Base-by-base conservation (phyloP, 2,329 filamentous ascomycete species). In the Ophiostoma sp. region DNA sequence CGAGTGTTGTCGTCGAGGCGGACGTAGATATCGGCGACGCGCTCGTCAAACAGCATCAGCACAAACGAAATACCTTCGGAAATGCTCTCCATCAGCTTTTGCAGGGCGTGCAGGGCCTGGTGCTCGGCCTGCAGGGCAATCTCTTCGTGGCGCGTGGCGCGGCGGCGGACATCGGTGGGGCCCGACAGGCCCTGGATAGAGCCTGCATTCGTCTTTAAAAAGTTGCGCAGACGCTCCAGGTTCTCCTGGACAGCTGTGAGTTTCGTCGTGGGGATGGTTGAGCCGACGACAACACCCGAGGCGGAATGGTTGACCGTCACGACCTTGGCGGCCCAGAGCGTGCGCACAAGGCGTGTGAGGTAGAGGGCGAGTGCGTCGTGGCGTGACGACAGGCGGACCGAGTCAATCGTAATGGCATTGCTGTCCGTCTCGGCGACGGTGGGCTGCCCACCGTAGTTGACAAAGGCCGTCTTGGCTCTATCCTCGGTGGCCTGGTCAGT, bases 51-150 rank as follows among this genome's bases (percentile, higher is more conserved):
- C 0, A 99, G 87, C 80, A 98, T 96, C 28, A 95, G 87, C 3
- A 98, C 94, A 78, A 99, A 99, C 0, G 95, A 97, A 70, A 99
- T 97, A 3, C 96, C 96, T 81, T 99, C 96, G 8, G 96, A 95
- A 52, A 98, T 96, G 80, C 94, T 94, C 72, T 92, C 91, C 81
- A 98, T 93, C 31, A 99, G 86, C 76, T 92, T 91, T 75, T 97
- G 89, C 68, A 99, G 85, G 1, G 94, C 94, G 79, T 96, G 92
- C 76, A 99, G 87, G 12, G 95, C 95, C 78, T 97, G 93, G 80
- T 99, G 95, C 81, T 99, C 96, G 17, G 94, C 95, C 81, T 98
- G 95, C 28, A 97, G 86, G 0, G 95, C 93, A 66, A 97, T 89
- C 81, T 98, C 95, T 78, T 98, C 96, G 79, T 97, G 93, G 76